Percentiles rank a stretch among this genome's conserved stretches.
Evolutionary conservation across 2,329 filamentous ascomycete genomes (phyloP).

Genomic region (Exophiala alcalophila): DNA sequence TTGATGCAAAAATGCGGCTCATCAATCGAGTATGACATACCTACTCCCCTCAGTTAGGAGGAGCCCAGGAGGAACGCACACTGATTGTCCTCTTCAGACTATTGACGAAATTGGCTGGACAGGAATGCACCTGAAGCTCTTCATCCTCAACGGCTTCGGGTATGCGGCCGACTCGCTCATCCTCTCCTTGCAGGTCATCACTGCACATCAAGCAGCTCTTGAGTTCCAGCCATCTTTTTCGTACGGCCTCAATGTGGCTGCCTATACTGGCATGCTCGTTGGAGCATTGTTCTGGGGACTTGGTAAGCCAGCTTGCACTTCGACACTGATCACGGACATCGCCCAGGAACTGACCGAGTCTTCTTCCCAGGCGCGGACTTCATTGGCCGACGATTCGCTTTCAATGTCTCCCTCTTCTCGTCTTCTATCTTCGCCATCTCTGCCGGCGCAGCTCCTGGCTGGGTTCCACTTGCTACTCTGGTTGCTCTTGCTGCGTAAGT

Average conservation of each 20-base stretch:
- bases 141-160: conserved; percentile 61
- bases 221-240: conserved; percentile 5
- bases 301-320: conserved; percentile 10
- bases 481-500: conserved; percentile 14
- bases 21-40: conserved; percentile 33
- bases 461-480: conserved; percentile 22
- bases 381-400: conserved; percentile 65
- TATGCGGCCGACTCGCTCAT: conserved; percentile 39
- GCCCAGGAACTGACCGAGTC: neutral
- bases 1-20: conserved; percentile 38
- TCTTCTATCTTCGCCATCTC: conserved; percentile 61
- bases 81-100: conserved; percentile 18
- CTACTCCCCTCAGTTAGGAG: neutral
- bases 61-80: neutral
- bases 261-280: conserved; percentile 17
- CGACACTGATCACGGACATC: conserved; percentile 10
- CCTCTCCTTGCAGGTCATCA: neutral
- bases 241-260: neutral
- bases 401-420: conserved; percentile 64
- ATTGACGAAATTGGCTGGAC: conserved; percentile 62
- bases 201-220: neutral
- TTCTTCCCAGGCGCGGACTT: conserved; percentile 53
- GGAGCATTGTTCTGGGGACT: conserved; percentile 27
- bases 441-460: conserved; percentile 65
- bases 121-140: conserved; percentile 57